Percentiles rank a stretch among this genome's conserved stretches.
Conservation (phyloP, 1,139 yeast genomes). For the Tardiomyces blankii region DNA sequence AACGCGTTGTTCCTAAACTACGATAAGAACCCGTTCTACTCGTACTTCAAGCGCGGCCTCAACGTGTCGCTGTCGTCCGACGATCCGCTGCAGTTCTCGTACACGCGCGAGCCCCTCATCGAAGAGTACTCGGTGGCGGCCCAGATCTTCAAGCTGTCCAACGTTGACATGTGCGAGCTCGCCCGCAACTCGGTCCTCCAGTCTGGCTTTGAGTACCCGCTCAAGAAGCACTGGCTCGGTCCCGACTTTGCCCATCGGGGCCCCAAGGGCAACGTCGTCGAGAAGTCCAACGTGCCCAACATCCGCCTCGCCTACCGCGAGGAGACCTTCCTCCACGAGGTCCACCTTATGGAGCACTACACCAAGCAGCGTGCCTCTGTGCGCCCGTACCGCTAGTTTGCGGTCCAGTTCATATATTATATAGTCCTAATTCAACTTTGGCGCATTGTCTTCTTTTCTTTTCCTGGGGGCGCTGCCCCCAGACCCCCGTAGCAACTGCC, state of each 20-base stretch:
- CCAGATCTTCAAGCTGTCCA: constrained; percentile 84
- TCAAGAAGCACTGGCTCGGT: constrained; percentile 92
- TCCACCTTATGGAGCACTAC: constrained; percentile 43
- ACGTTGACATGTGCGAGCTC: constrained; percentile 93
- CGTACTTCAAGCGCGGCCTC: constrained; percentile 83
- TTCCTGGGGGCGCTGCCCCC: too few relatives aligned
- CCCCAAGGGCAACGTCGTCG: constrained; percentile 72
- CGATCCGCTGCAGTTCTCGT: constrained; percentile 91
- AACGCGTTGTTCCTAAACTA: constrained; percentile 92
- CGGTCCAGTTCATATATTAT: too few relatives aligned
- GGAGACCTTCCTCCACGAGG: constrained; percentile 71
- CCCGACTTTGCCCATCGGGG: constrained; percentile 51
- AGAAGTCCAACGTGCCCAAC: constrained; percentile 90
- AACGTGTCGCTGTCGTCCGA: constrained; percentile 89
- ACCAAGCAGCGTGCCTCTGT: background rate
- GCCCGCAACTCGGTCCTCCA: constrained; percentile 78
- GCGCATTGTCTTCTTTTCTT: too few relatives aligned
- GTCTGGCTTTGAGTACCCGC: constrained; percentile 79
- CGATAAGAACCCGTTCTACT: constrained; percentile 86
- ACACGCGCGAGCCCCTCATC: constrained; percentile 94
- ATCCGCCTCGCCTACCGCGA: constrained; percentile 72
- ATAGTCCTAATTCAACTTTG: too few relatives aligned
- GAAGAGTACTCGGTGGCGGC: constrained; percentile 98
- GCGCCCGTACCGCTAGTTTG: background rate
- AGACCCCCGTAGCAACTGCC: too few relatives aligned